Conservation (phyloP, 768 basidiomycete species). For the Lactifluus subvellereus region DNA sequence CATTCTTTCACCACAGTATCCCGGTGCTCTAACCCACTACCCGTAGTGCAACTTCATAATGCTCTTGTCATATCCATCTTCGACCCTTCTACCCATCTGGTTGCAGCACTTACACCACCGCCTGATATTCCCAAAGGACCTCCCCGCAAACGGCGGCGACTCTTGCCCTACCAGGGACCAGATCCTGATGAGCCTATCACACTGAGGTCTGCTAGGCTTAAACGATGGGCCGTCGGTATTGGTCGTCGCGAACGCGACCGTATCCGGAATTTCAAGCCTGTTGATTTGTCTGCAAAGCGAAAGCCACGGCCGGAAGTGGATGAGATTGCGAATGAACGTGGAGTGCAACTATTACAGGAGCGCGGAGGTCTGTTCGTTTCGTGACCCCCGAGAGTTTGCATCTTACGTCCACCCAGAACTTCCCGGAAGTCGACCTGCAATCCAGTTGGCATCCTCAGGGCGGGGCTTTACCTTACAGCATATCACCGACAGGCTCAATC, state of each 20-base stretch:
- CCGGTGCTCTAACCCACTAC: conserved; percentile 4
- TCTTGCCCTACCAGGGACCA: conserved; percentile 66
- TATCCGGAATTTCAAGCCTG: conserved; percentile 44
- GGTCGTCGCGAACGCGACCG: conserved; percentile 74
- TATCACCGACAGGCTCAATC: conserved; percentile 71
- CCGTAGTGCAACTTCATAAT: conserved; percentile 71
- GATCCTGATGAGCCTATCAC: conserved; percentile 46
- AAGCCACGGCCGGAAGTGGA: conserved; percentile 47
- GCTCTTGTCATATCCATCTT: conserved; percentile 79
- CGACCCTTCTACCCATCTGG: conserved; percentile 68
- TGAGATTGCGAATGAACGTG: conserved; percentile 66
- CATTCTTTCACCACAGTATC: not conserved
- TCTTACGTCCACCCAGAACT: conserved; percentile 40
- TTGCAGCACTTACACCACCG: conserved; percentile 61
- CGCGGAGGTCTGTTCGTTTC: conserved; percentile 49
- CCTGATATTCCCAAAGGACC: conserved; percentile 56
- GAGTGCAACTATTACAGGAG: conserved; percentile 57
- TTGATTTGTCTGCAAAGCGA: conserved; percentile 38
- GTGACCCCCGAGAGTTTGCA: not conserved
- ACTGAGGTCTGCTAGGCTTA: conserved; percentile 58
- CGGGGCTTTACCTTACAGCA: conserved; percentile 71
- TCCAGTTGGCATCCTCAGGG: conserved; percentile 70
- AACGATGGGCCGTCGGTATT: conserved; percentile 66
- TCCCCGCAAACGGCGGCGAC: conserved; percentile 61
- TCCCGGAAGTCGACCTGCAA: conserved; percentile 62